Evolutionary conservation across 2,329 filamentous ascomycete genomes (phyloP), one percentile per base, ranked within the genome.

Genomic region (Phialophora tarda): DNA sequence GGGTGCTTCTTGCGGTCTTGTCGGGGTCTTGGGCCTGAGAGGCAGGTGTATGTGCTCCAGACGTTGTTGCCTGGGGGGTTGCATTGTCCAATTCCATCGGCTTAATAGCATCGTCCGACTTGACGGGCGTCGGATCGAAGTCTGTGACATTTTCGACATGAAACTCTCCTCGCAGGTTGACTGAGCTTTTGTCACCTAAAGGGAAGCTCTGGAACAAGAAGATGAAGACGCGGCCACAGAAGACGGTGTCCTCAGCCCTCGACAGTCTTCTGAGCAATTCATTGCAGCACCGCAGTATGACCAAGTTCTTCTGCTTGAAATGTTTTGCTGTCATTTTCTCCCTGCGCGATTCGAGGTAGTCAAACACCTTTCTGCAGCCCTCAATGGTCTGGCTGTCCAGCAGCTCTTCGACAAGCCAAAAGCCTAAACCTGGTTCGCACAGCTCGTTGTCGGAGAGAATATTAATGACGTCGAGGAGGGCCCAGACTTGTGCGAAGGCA

Each of bases 171-270:
- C 95, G 88, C 47, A 98, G 84, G 75, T 99, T 99, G 58, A 99
- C 95, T 0, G 95, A 97, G 77, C 95, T 98, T 77, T 94, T 95
- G 78, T 99, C 96, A 34, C 94, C 94, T 0, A 99, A 83, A 1
- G 95, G 95, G 74, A 99, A 98, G 77, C 93, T 96, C 77, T 99
- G 95, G 78, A 98, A 99, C 76, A 99, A 87, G 78, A 97, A 99
- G 70, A 99, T 97, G 78, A 98, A 98, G 28, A 99, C 95, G 47
- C 95, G 87, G 17, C 95, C 95, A 75, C 95, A 99, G 76, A 99
- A 99, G 0, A 96, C 93, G 0, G 95, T 96, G 78, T 99, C 95
- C 77, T 98, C 93, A 3, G 95, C 94, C 64, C 95, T 88, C n/a
- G 95, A 98, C 2, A 99, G 84, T 54, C 95, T 87, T 41, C 94